Base-by-base conservation (phyloP, 176 grass and related monocot genomes). In the Carex pumila region DNA sequence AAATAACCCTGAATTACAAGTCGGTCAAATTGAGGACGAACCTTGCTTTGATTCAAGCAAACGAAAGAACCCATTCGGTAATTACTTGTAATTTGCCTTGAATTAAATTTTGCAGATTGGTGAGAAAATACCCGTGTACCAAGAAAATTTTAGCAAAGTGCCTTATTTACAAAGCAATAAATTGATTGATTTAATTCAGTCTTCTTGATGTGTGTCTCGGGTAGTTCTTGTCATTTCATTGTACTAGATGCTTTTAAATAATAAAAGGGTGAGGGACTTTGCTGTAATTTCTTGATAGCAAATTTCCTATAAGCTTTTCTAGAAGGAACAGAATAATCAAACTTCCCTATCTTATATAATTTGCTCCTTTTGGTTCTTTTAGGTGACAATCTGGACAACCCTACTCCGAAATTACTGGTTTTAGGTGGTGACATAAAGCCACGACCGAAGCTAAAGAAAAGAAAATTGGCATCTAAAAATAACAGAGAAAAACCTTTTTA, bases 371-470 rank as follows among this genome's bases (percentile, higher is more conserved):
- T 17, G 41, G 19, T 13, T 60, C 5, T 71, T 47, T 39, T 55
- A 91, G 90, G 79, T 59, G 60, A 66, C 10, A 54, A 47, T 71
- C 22, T 62, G 36, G 57, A 22, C 47, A 39, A 79, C 7, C 36
- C 34, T 52, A 13, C 88, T 65, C 85, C 81, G 49, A 85, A 71
- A 58, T 80, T 90, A 85, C 67, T 98, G 78, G 88, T 98, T 66
- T 90, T 98, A 15, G 95, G 95, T 47, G 92, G 94, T 65, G 88
- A 98, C 36, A 87, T 91, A 65, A 93, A 86, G 62, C 92, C 86
- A 31, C 37, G 80, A 58, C 82, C 66, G 12, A 37, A 61, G 55
- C 67, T 6, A 65, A 78, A 25, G 57, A 85, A 50, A 58, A 85
- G 84, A 83, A 71, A 43, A 18, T 61, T 84, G 72, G 65, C 68